Conservation (phyloP, 1,139 yeast species). For the Magnusiomyces tetraspermus region DNA sequence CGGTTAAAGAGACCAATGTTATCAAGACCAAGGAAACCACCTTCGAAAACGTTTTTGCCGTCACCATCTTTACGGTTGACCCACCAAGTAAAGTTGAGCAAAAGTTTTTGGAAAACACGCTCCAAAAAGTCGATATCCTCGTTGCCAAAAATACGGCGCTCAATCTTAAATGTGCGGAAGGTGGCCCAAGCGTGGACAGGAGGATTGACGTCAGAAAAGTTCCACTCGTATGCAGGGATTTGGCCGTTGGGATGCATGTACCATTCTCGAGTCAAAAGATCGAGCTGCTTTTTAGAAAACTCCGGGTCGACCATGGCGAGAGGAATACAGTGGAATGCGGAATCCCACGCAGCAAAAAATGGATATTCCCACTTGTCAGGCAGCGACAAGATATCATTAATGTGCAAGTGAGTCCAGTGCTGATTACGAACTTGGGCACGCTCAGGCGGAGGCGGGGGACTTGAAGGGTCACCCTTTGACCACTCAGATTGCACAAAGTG, state of each 20-base stretch:
- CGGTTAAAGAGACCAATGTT: conserved; percentile 91
- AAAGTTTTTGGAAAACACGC: conserved; percentile 80
- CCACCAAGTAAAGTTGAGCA: conserved; percentile 97
- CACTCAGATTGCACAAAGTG: conserved; percentile 81
- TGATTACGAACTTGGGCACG: conserved; percentile 78
- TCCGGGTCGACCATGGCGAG: conserved; percentile 92
- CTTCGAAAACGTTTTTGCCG: conserved; percentile 89
- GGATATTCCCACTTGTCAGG: conserved; percentile 98
- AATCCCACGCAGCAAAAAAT: conserved; percentile 96
- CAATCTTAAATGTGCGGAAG: conserved; percentile 81
- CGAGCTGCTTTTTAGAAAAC: conserved; percentile 85
- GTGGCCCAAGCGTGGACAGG: conserved; percentile 99
- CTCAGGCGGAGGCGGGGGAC: conserved; percentile 64
- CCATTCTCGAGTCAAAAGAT: conserved; percentile 87
- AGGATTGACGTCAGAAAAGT: conserved; percentile 89
- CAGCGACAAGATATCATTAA: conserved; percentile 79
- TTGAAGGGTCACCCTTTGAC: conserved; percentile 82
- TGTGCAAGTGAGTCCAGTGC: conserved; percentile 85
- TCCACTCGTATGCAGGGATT: conserved; percentile 97
- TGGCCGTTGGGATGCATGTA: conserved; percentile 99
- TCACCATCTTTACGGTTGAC: conserved; percentile 84
- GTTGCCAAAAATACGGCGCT: conserved; percentile 73
- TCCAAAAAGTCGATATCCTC: conserved; percentile 83
- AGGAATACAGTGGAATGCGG: conserved; percentile 93
- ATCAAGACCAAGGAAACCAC: conserved; percentile 90